phyloP scores from a whole-genome alignment of 202 grass and related monocot species.

The Saccharum hybrid region DNA sequence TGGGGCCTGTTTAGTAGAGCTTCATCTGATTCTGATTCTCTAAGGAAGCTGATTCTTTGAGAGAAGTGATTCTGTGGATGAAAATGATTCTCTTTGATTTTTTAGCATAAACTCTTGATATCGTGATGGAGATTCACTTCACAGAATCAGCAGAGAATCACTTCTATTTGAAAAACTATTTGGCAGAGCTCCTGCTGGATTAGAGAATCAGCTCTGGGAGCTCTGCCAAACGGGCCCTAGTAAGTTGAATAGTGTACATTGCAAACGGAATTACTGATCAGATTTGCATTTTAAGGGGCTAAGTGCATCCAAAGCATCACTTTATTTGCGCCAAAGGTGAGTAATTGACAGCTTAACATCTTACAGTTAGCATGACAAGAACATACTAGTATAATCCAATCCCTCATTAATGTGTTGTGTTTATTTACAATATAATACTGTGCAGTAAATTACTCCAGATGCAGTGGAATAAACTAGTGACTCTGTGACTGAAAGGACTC shows the following conservation, averaged over 20 bases:
- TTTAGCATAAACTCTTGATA: no score
- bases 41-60: no score
- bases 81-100: no score
- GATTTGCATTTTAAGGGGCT: background rate
- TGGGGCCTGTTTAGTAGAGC: no score
- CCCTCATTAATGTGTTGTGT: background rate
- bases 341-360: background rate
- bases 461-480: constrained; percentile 30
- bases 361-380: background rate
- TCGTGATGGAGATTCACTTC: no score
- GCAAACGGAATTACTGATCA: background rate
- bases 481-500: constrained; percentile 30
- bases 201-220: no score
- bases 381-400: background rate
- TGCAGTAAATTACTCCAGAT: constrained; percentile 29
- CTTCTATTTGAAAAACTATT: no score
- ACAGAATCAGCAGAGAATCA: no score
- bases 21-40: no score
- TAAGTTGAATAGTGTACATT: background rate
- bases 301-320: background rate
- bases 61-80: no score
- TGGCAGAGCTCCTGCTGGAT: no score
- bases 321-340: background rate
- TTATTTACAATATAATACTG: background rate
- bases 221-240: no score